phyloP scores from a whole-genome alignment of 1,139 yeast genomes.

The Yamadazyma oceani region DNA sequence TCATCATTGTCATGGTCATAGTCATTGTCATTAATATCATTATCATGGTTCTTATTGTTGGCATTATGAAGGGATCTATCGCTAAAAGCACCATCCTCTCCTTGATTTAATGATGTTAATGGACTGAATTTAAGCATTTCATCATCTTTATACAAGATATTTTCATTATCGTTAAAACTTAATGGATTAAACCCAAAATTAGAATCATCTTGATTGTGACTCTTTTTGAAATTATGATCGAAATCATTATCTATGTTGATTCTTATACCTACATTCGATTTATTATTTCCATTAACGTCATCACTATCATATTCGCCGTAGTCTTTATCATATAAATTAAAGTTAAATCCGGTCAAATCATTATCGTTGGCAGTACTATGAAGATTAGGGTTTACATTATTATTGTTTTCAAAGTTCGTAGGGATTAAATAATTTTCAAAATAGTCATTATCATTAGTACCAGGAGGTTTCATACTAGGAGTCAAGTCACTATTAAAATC shows the following conservation, averaged over 20 bases:
- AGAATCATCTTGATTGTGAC: background rate
- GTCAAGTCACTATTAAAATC: constrained; percentile 24
- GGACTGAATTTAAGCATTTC: background rate
- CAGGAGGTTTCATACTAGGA: constrained; percentile 46
- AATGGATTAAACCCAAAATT: background rate
- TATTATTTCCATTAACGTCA: background rate
- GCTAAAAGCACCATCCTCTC: no score
- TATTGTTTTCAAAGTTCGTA: constrained; percentile 11
- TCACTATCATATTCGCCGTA: background rate
- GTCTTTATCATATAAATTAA: constrained; percentile 19
- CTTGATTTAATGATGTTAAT: no score
- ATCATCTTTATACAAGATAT: constrained; percentile 1
- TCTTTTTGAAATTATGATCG: background rate
- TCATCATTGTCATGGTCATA: background rate
- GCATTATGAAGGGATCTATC: no score
- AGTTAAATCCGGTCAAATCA: constrained; percentile 24
- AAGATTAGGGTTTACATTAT: background rate
- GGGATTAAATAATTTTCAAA: constrained; percentile 25
- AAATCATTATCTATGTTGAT: background rate
- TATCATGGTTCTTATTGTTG: background rate
- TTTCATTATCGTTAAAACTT: background rate
- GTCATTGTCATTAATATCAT: background rate
- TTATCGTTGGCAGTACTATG: no score
- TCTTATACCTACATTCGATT: background rate
- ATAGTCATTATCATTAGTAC: constrained; percentile 30